Evolutionary conservation across 495 filamentous ascomycete species (phyloP).

Genomic region (Endocarpon pusillum): DNA sequence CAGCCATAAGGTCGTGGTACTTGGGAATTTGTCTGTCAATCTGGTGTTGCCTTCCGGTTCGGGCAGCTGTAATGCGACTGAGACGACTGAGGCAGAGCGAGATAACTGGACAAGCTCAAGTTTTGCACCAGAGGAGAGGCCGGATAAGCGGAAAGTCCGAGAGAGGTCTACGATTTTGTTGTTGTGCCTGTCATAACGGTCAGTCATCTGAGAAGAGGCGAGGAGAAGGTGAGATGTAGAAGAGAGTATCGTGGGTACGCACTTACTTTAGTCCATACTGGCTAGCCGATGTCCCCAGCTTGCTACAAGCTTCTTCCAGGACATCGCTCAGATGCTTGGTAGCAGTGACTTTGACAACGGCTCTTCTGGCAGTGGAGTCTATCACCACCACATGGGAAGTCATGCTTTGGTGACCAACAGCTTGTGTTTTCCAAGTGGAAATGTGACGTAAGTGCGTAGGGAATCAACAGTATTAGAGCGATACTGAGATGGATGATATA

Average conservation of each 20-base stretch:
- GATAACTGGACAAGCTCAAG: slow-evolving; percentile 79
- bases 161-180: slow-evolving; percentile 74
- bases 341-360: slow-evolving; percentile 69
- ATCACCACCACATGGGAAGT: slow-evolving; percentile 80
- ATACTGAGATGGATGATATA: too few relatives aligned
- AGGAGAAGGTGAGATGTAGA: background rate
- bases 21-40: slow-evolving; percentile 66
- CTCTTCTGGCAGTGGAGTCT: slow-evolving; percentile 52
- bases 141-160: slow-evolving; percentile 68
- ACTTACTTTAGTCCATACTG: slow-evolving; percentile 68
- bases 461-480: too few relatives aligned
- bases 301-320: slow-evolving; percentile 68
- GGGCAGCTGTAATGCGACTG: slow-evolving; percentile 68
- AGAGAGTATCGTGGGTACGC: background rate
- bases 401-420: too few relatives aligned
- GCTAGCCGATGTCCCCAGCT: slow-evolving; percentile 51
- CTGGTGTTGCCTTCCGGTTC: slow-evolving; percentile 48
- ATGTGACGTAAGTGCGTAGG: too few relatives aligned
- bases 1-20: slow-evolving; percentile 71
- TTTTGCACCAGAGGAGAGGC: slow-evolving; percentile 71
- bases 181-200: slow-evolving; percentile 39
- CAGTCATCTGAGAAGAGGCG: slow-evolving; percentile 6
- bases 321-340: slow-evolving; percentile 66
- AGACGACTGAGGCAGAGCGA: slow-evolving; percentile 64
- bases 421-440: too few relatives aligned